Conservation (phyloP, 2,329 filamentous ascomycete species). For the Amylocarpus encephaloides region DNA sequence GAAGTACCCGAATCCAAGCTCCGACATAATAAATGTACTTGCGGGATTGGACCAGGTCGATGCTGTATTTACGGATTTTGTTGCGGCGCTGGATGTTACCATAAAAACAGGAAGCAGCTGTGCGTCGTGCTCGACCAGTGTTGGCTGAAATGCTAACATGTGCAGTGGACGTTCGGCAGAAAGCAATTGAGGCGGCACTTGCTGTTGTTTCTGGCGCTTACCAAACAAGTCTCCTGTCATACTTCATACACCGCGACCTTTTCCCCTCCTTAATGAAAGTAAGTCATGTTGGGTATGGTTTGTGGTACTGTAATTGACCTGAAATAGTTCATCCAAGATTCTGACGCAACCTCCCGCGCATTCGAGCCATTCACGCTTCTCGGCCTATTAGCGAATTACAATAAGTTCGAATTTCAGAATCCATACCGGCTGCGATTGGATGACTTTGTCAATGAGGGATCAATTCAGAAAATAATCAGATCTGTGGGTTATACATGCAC, state of each 20-base stretch:
- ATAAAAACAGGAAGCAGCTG: conserved; percentile 69
- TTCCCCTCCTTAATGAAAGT: conserved; percentile 96
- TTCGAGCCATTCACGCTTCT: conserved; percentile 76
- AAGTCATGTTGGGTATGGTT: conserved; percentile 16
- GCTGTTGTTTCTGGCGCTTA: conserved; percentile 90
- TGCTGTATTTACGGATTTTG: conserved; percentile 79
- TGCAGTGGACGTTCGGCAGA: conserved; percentile 66
- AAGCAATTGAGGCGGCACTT: conserved; percentile 74
- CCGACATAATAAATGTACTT: conserved; percentile 85
- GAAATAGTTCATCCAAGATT: conserved; percentile 70
- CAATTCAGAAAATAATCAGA: conserved; percentile 74
- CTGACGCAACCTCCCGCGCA: conserved; percentile 55
- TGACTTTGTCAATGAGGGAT: conserved; percentile 88
- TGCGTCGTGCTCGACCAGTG: conserved; percentile 39
- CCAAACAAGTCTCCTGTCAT: conserved; percentile 87
- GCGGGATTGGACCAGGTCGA: conserved; percentile 88
- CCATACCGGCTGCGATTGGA: conserved; percentile 87
- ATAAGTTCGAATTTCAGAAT: conserved; percentile 98
- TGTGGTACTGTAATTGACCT: conserved; percentile 8
- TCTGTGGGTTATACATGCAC: conserved; percentile 70
- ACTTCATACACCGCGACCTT: conserved; percentile 89
- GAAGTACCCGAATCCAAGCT: conserved; percentile 90
- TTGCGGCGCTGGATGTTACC: conserved; percentile 71
- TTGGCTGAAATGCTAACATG: conserved; percentile 23
- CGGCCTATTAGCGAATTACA: conserved; percentile 90